Conservation (phyloP, 2,329 filamentous ascomycete species). For the Stagonosporopsis vannaccii region DNA sequence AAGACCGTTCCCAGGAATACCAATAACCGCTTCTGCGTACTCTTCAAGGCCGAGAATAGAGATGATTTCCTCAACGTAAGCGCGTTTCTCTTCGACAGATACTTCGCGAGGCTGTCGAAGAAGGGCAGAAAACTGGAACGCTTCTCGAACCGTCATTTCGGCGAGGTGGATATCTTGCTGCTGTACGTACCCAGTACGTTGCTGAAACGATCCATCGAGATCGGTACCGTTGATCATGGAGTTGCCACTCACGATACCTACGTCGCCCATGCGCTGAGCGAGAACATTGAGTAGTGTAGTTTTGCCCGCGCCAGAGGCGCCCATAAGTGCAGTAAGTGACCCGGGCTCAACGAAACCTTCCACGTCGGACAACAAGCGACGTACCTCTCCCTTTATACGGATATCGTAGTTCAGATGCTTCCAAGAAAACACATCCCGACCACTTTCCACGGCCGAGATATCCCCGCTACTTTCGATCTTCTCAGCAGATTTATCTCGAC, state of each 20-base stretch:
- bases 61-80: constrained; percentile 66
- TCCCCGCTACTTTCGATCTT: neutral
- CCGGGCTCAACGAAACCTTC: constrained; percentile 61
- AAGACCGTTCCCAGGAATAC: constrained; percentile 24
- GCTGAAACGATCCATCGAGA: constrained; percentile 79
- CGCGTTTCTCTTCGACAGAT: constrained; percentile 62
- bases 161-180: constrained; percentile 66
- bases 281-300: constrained; percentile 84
- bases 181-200: constrained; percentile 65
- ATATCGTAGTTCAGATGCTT: neutral
- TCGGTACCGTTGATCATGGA: constrained; percentile 72
- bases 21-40: constrained; percentile 23
- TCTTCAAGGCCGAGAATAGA: constrained; percentile 65
- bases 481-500: neutral
- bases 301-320: constrained; percentile 73
- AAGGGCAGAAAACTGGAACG: constrained; percentile 64
- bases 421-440: neutral
- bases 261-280: constrained; percentile 74
- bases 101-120: constrained; percentile 63
- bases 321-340: constrained; percentile 76
- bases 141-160: constrained; percentile 66
- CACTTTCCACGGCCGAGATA: neutral
- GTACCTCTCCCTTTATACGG: constrained; percentile 33
- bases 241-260: constrained; percentile 82
- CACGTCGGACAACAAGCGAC: constrained; percentile 69